phyloP scores from a whole-genome alignment of 2,329 filamentous ascomycete genomes.

The Bipolaris zeicola region DNA sequence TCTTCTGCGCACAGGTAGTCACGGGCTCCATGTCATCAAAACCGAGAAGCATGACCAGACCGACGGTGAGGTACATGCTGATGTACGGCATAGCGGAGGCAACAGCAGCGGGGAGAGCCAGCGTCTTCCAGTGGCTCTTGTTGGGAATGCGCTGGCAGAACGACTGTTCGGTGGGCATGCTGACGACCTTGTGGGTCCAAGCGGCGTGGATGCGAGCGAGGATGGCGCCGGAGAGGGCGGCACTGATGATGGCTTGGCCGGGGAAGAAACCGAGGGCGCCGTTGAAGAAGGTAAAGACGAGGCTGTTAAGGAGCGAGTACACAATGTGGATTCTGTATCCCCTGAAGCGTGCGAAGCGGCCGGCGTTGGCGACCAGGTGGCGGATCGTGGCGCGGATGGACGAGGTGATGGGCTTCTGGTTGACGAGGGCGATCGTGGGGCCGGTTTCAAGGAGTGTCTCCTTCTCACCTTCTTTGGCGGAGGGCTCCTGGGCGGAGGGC shows the following conservation, averaged over 20 bases:
- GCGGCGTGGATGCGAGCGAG: conserved; percentile 72
- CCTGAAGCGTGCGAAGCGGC: conserved; percentile 71
- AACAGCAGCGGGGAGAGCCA: conserved; percentile 70
- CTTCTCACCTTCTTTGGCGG: conserved; percentile 49
- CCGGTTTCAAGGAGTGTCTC: conserved; percentile 48
- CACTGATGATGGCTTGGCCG: conserved; percentile 57
- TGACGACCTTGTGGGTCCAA: conserved; percentile 88
- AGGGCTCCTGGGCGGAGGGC: conserved; percentile 52
- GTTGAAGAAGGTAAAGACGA: conserved; percentile 54
- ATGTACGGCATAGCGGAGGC: conserved; percentile 64
- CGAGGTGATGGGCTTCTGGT: conserved; percentile 65
- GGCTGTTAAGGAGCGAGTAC: conserved; percentile 41
- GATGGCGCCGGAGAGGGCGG: conserved; percentile 63
- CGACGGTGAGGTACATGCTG: conserved; percentile 59
- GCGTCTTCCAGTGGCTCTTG: conserved; percentile 69
- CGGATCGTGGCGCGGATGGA: conserved; percentile 62
- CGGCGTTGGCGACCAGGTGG: conserved; percentile 68
- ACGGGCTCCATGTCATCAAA: conserved; percentile 43
- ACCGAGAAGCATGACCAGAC: conserved; percentile 43
- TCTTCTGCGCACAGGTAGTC: conserved; percentile 41
- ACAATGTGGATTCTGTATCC: conserved; percentile 62
- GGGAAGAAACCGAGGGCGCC: conserved; percentile 50
- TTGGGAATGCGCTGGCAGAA: conserved; percentile 71
- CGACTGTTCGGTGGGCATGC: conserved; percentile 64
- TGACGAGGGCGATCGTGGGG: conserved; percentile 51